phyloP scores from a whole-genome alignment of 2,329 filamentous ascomycete genomes.

The Thyridium curvatum region DNA sequence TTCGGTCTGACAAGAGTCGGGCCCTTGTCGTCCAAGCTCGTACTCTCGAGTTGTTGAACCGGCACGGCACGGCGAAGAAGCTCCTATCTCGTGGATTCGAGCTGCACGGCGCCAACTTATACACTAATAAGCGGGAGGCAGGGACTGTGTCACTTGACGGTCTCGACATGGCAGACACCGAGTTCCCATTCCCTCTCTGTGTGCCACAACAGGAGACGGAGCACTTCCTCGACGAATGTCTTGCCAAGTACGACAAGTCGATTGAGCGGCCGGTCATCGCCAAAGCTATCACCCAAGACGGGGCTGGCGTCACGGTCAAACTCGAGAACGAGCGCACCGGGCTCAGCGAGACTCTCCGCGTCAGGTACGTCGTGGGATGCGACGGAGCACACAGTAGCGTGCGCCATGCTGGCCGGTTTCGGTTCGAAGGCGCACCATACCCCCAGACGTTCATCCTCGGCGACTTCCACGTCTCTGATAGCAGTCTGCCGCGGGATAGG shows the following conservation, averaged over 20 bases:
- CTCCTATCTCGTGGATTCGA: background rate
- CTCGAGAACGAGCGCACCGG: constrained; percentile 4
- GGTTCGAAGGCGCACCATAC: constrained; percentile 36
- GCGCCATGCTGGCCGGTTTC: constrained; percentile 26
- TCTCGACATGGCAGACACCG: constrained; percentile 7
- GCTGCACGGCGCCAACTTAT: background rate
- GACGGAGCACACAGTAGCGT: constrained; percentile 38
- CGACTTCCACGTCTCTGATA: constrained; percentile 26
- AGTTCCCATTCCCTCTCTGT: constrained; percentile 12
- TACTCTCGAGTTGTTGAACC: constrained; percentile 41
- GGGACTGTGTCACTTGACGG: background rate
- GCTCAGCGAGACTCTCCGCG: constrained; percentile 12
- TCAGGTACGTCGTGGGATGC: constrained; percentile 35
- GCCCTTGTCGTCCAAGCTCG: constrained; percentile 41
- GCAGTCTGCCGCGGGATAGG: constrained; percentile 7
- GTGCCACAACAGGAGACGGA: constrained; percentile 17
- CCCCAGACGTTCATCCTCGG: constrained; percentile 37
- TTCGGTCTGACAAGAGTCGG: constrained; percentile 28
- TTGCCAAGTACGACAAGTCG: constrained; percentile 6
- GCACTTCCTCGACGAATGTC: constrained; percentile 9
- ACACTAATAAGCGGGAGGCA: background rate
- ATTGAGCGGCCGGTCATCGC: constrained; percentile 14
- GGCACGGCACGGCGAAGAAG: constrained; percentile 21
- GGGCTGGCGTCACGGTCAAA: constrained; percentile 12
- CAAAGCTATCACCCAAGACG: constrained; percentile 6